These are phyloP conservation scores for Eragrostis nindensis DNA, from an alignment of 176 grass and related monocot species.

Conservation along the genomic window DNA sequence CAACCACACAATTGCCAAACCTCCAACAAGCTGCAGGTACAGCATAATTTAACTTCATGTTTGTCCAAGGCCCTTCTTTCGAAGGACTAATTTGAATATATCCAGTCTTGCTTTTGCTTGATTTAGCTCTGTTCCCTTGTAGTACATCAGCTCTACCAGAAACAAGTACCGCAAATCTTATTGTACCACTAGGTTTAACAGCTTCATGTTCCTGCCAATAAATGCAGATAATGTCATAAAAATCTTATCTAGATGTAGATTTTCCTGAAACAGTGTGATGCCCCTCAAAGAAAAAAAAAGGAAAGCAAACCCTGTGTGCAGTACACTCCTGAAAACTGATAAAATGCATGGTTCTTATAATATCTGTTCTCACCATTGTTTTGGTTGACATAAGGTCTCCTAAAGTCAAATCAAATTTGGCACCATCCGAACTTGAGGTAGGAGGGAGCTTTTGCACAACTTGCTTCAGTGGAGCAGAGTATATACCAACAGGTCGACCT, in stretches of 20 bases:
- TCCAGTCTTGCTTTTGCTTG: slow-evolving; percentile 57
- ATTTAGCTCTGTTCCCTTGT: slow-evolving; percentile 34
- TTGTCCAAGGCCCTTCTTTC: slow-evolving; percentile 97
- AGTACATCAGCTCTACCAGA: slow-evolving; percentile 58
- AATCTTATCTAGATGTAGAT: slow-evolving; percentile 30
- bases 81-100: slow-evolving; percentile 92
- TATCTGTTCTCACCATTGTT: slow-evolving; percentile 49
- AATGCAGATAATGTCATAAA: slow-evolving; percentile 33
- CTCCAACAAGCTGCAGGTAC: slow-evolving; percentile 89
- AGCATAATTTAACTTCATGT: slow-evolving; percentile 94
- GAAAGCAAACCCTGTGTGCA: slow-evolving; percentile 24
- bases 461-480: slow-evolving; percentile 74
- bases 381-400: slow-evolving; percentile 73
- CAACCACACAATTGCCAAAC: slow-evolving; percentile 87
- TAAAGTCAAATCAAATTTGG: slow-evolving; percentile 70
- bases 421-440: slow-evolving; percentile 43
- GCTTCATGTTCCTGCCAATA: slow-evolving; percentile 59
- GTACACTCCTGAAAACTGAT: slow-evolving; percentile 2
- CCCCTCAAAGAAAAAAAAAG: not conserved
- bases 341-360: slow-evolving; percentile 25
- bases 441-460: slow-evolving; percentile 57
- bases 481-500: slow-evolving; percentile 53
- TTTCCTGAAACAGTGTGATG: not conserved
- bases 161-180: slow-evolving; percentile 81
- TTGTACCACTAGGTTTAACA: slow-evolving; percentile 68